phyloP scores from a whole-genome alignment of 2,329 filamentous ascomycete genomes.

The Aureobasidium sp. region DNA sequence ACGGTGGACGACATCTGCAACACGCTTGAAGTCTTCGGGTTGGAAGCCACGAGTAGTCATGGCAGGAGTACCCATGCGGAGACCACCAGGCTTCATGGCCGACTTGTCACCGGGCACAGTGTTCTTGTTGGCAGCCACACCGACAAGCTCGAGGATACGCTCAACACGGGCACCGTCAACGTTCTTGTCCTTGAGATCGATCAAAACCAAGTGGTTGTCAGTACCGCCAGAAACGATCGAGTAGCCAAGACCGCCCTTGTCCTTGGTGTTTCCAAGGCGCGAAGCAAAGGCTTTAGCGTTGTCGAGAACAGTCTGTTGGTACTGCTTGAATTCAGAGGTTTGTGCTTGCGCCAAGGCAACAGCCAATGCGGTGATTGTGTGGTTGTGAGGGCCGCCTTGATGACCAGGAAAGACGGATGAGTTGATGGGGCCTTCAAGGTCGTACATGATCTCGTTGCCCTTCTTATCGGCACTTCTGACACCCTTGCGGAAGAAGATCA shows the following conservation, averaged over 20 bases:
- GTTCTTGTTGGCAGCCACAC: constrained; percentile 99
- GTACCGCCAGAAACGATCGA: constrained; percentile 93
- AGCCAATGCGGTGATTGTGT: constrained; percentile 95
- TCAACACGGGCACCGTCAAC: constrained; percentile 61
- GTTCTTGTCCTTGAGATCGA: constrained; percentile 82
- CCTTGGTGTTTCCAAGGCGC: constrained; percentile 55
- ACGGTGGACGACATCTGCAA: constrained; percentile 17
- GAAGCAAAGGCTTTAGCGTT: constrained; percentile 85
- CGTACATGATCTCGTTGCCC: constrained; percentile 78
- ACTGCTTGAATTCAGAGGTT: constrained; percentile 81
- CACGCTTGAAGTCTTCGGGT: constrained; percentile 53
- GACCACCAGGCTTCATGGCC: constrained; percentile 82
- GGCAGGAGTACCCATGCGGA: constrained; percentile 90
- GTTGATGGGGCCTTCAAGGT: constrained; percentile 94
- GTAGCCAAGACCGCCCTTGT: constrained; percentile 59
- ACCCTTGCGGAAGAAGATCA: constrained; percentile 99
- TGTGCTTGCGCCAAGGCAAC: constrained; percentile 94
- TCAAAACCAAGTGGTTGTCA: constrained; percentile 93
- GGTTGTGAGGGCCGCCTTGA: constrained; percentile 98
- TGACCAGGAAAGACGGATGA: constrained; percentile 98
- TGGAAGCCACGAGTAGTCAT: constrained; percentile 97
- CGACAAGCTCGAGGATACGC: constrained; percentile 68
- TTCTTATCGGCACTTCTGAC: constrained; percentile 84
- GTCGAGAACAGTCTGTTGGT: constrained; percentile 84
- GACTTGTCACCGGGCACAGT: constrained; percentile 91